Evolutionary conservation across 441 rosid genomes (phyloP), one percentile per base, ranked within the genome.

Genomic region (Pelargonium australe): DNA sequence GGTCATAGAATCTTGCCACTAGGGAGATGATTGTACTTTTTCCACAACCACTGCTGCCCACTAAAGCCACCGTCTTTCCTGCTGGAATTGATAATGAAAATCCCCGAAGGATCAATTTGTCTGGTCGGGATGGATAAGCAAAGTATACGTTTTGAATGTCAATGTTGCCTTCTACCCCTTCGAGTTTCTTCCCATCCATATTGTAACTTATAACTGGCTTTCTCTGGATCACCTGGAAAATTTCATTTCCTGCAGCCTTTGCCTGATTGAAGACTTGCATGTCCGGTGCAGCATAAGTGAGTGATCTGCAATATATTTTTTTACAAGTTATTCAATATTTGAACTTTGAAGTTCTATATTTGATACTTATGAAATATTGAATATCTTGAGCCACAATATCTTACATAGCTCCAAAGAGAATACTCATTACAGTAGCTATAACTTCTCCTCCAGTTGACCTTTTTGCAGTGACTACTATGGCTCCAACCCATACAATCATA

Each of bases 251-350:
- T 23, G 90, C 93, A 23, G 87, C 89, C 76, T 75, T 88, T 63
- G 91, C 91, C 68, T 86, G 86, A 70, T 82, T 84, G 82, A 88
- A 88, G 28, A 84, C 70, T 86, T 86, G 90, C 80, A 86, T 76
- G 76, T 88, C 90, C 44, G 94, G 88, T 58, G 94, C 88, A 57
- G 94, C 88, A 73, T 80, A 80, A 63, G 91, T 88, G 63, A 88
- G 83, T 53, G 91, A 76, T 71, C 90, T 28, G 68, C 10, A 2
- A 31, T 34, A 12, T 16, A 10, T n/a, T 9, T 2, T 13, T 41
- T 13, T 45, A 23, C 11, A 49, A 66, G 7, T 47, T 60, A 9
- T 8, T 14, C 13, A 37, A 5, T 14, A 8, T 19, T 17, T 61
- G 10, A 66, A 12, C 16, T 12, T 10, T 43, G 9, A 43, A 10